Base-by-base conservation (phyloP, 1,284 basidiomycete genomes). In the Phlebopus sp. region DNA sequence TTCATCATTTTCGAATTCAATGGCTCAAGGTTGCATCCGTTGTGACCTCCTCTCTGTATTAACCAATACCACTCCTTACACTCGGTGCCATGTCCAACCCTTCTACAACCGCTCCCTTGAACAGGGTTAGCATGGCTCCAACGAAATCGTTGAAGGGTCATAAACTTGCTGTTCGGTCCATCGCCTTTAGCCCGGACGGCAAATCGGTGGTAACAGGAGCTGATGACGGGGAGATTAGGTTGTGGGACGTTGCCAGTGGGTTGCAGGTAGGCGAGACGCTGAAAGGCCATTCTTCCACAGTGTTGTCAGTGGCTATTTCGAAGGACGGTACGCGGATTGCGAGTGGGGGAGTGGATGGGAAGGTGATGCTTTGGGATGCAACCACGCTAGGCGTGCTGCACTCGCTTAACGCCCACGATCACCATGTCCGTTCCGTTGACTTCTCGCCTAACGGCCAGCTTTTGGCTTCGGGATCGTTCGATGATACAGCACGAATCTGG, bases 401-500 rank as follows among this genome's bases (percentile, higher is more conserved):
- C 32, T 21, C 40, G 6, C 27, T 46, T 17, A 11, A 37, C 13
- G 37, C 19, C 10, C 44, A 46, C 35, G 23, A 4, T 13, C 25
- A 29, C 11, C 27, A 19, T 1, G 27, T 46, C 17, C n/a, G 17
- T 8, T n/a, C 36, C 7, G 25, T 46, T 30, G 44, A 31, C 17
- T 46, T 46, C 37, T 46, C 36, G 14, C 44, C 44, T 8, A 36
- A 38, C 15, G 25, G 44, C 3, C 18, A 23, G 14, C 13, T 27
- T 13, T 17, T 46, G n/a, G 44, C 35, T 3, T 37, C 34, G 17
- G 36, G 44, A 13, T 36, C 34, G 19, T 17, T 19, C 17, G 44
- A 46, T 37, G 18, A 37, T 5, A 37, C 36, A 13, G 27, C 29
- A 10, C 23, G 44, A 13, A 21, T 46, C 19, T 46, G 44, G 44